Percentiles rank a stretch among this genome's conserved stretches.
These are phyloP conservation scores for Nissolia schottii DNA, from an alignment of 306 rosid genomes.

Conservation along the genomic window DNA sequence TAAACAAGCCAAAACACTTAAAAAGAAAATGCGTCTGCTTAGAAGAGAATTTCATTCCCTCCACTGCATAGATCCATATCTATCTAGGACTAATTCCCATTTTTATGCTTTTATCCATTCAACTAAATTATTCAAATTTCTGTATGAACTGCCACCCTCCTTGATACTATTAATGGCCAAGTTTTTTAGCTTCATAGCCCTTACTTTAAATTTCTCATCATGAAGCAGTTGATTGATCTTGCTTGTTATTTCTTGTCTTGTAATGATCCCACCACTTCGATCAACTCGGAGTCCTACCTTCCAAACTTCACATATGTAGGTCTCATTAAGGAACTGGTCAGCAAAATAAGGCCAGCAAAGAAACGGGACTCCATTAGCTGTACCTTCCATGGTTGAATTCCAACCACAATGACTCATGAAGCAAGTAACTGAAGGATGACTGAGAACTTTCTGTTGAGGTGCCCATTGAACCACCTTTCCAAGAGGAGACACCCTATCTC, in stretches of 20 bases:
- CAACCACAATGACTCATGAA: constrained; percentile 37
- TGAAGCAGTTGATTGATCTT: constrained; percentile 2
- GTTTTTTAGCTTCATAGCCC: not conserved
- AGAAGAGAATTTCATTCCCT: too few relatives aligned
- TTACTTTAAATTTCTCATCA: not conserved
- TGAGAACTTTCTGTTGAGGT: constrained; percentile 20
- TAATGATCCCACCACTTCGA: not conserved
- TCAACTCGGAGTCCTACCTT: constrained; percentile 15
- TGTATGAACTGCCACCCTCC: constrained; percentile 15
- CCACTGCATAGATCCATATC: too few relatives aligned
- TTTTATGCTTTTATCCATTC: constrained; percentile 20
- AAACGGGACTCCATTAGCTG: constrained; percentile 19
- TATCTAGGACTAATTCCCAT: too few relatives aligned
- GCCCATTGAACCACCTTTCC: constrained; percentile 27
- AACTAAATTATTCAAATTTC: constrained; percentile 5
- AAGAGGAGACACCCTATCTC: not conserved
- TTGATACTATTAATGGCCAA: not conserved
- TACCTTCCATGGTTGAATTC: constrained; percentile 32
- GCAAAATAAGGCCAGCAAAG: constrained; percentile 34
- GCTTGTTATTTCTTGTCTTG: not conserved
- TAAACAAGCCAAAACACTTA: too few relatives aligned
- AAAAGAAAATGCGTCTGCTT: too few relatives aligned
- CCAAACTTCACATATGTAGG: constrained; percentile 29
- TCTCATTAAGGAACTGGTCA: constrained; percentile 14
- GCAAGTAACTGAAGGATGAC: constrained; percentile 26